Conservation (phyloP, 192 early-diverging fungal genomes). For the Entomortierella parvispora region DNA sequence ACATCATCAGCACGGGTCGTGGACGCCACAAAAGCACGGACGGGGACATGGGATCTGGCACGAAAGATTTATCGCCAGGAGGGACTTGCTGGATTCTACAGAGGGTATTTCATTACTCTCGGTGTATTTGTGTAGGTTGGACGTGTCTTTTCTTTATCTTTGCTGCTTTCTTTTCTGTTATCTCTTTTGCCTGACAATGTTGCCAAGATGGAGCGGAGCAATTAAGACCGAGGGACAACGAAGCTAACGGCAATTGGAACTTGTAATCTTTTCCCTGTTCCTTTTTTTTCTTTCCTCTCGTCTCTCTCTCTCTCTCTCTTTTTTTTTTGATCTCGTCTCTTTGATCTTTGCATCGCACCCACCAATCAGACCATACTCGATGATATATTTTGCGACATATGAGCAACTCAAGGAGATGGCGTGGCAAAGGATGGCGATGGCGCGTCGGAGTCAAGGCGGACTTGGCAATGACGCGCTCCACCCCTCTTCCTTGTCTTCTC, state of each 20-base stretch:
- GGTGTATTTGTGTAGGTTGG: conserved; percentile 79
- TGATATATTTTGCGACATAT: conserved; percentile 46
- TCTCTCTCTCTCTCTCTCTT: background rate
- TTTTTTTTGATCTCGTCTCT: background rate
- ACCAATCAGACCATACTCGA: conserved; percentile 37
- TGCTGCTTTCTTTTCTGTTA: background rate
- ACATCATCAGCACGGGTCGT: conserved; percentile 2
- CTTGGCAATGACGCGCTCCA: background rate
- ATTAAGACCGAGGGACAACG: no score
- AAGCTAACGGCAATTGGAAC: no score
- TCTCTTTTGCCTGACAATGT: background rate
- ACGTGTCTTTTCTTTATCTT: background rate
- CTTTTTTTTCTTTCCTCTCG: no score
- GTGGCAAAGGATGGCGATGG: conserved; percentile 1
- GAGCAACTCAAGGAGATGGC: conserved; percentile 45
- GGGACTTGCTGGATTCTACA: conserved; percentile 74
- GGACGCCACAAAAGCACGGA: conserved; percentile 1
- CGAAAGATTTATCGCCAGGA: conserved; percentile 60
- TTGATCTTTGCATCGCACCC: no score
- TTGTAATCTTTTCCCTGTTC: no score
- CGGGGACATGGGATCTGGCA: conserved; percentile 52
- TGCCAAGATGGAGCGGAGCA: no score
- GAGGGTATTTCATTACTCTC: conserved; percentile 77
- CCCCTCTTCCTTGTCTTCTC: background rate
- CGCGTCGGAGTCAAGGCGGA: conserved; percentile 44